A percentile compares a stretch with the other conserved stretches of the same genome.
These are phyloP conservation scores for Pyricularia pennisetigena DNA, from an alignment of 2,329 filamentous ascomycete species.

Conservation along the genomic window DNA sequence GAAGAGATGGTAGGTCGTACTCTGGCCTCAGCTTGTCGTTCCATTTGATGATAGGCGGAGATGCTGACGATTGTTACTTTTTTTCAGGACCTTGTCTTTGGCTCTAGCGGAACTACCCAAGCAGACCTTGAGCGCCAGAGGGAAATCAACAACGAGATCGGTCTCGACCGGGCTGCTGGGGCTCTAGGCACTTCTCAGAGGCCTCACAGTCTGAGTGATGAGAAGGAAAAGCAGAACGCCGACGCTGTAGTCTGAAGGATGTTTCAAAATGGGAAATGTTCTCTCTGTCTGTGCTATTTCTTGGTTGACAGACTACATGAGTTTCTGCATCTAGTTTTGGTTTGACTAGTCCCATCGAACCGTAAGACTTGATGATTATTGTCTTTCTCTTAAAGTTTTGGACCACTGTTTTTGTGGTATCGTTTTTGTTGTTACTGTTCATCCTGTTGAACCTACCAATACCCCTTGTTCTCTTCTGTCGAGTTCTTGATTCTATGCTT, in stretches of 20 bases:
- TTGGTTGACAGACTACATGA: background rate
- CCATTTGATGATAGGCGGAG: background rate
- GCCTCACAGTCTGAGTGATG: background rate
- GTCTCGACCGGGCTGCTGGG: constrained; percentile 26
- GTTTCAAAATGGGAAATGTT: background rate
- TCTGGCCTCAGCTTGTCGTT: background rate
- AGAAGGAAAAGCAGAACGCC: background rate
- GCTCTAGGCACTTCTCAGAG: background rate
- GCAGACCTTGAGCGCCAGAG: constrained; percentile 61
- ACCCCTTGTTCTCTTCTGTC: background rate
- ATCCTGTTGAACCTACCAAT: background rate
- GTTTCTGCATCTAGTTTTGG: background rate
- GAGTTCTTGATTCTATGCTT: background rate
- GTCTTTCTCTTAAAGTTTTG: background rate
- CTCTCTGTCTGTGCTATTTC: background rate
- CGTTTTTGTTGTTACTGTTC: background rate
- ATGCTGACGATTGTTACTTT: background rate
- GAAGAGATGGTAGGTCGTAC: constrained; percentile 46
- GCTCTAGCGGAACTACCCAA: constrained; percentile 53
- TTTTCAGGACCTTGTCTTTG: constrained; percentile 52
- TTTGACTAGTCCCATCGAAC: background rate
- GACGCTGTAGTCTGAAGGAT: background rate
- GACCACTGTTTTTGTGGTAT: background rate
- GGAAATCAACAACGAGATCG: constrained; percentile 63
- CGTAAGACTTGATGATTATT: background rate